A percentile compares a stretch with the other conserved stretches of the same genome.
phyloP scores from a whole-genome alignment of 2,329 filamentous ascomycete genomes.

The Dactylellina leptospora region DNA sequence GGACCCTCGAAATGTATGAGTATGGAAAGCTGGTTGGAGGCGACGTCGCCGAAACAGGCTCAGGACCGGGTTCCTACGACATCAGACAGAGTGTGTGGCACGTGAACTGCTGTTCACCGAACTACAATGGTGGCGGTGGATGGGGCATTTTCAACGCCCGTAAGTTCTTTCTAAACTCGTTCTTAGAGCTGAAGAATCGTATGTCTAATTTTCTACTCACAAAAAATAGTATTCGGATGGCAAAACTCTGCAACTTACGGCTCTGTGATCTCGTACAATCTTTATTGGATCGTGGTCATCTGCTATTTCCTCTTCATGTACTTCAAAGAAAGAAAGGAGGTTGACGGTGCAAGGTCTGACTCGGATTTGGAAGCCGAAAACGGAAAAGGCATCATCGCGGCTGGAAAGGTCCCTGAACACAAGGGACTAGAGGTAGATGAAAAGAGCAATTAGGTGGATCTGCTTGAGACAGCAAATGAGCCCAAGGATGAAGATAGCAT shows the following conservation, averaged over 20 bases:
- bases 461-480: background rate
- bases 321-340: conserved; percentile 69
- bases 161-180: conserved; percentile 36
- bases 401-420: conserved; percentile 13
- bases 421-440: conserved; percentile 40
- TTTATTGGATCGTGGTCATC: conserved; percentile 83
- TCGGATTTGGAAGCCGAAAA: conserved; percentile 42
- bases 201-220: conserved; percentile 13
- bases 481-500: background rate
- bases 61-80: conserved; percentile 79
- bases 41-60: conserved; percentile 69
- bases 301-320: conserved; percentile 71
- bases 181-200: background rate
- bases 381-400: conserved; percentile 21
- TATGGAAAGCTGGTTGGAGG: conserved; percentile 74
- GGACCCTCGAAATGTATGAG: conserved; percentile 74
- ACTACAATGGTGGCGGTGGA: conserved; percentile 75
- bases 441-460: conserved; percentile 28
- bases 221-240: conserved; percentile 74
- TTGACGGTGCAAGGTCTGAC: conserved; percentile 7
- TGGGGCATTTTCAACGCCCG: conserved; percentile 87
- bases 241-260: conserved; percentile 87
- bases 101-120: conserved; percentile 82
- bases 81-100: conserved; percentile 83
- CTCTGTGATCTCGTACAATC: conserved; percentile 84